Conservation (phyloP, 179 eudicot genomes). For the Heliamphora ciliata region DNA sequence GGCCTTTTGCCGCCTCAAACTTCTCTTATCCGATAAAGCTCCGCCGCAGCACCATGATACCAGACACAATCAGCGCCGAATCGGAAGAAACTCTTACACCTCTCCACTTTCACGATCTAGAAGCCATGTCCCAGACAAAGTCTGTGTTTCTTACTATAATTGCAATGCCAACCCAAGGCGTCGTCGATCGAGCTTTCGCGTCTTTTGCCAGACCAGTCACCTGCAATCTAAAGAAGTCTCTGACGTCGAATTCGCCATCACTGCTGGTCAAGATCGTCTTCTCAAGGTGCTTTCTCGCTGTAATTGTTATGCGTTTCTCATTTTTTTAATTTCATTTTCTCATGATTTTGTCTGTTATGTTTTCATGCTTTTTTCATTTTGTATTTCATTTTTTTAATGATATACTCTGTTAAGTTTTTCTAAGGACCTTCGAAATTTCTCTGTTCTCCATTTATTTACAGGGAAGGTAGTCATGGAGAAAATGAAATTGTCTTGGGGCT, state of each 20-base stretch:
- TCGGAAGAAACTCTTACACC: background rate
- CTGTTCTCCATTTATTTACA: background rate
- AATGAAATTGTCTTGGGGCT: background rate
- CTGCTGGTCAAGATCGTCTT: constrained; percentile 24
- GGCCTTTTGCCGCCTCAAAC: constrained; percentile 12
- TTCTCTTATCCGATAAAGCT: constrained; percentile 8
- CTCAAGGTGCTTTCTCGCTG: constrained; percentile 15
- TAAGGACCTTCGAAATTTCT: background rate
- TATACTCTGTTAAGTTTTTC: too few relatives aligned
- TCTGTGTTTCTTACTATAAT: background rate
- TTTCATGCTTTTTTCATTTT: background rate
- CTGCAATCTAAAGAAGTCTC: constrained; percentile 10
- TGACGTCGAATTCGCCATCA: background rate
- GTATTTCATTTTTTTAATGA: too few relatives aligned
- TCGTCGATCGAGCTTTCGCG: background rate
- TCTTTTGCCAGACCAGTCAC: constrained; percentile 6
- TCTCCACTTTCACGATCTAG: background rate
- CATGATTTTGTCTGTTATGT: background rate
- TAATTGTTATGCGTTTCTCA: too few relatives aligned
- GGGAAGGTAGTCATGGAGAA: background rate
- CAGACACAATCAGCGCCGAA: background rate
- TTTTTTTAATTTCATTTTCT: background rate
- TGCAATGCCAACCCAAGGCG: background rate
- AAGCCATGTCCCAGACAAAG: constrained; percentile 1
- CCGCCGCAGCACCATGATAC: background rate